These are phyloP conservation scores for Podaxis sp. DNA, from an alignment of 768 basidiomycete genomes.

Conservation along the genomic window DNA sequence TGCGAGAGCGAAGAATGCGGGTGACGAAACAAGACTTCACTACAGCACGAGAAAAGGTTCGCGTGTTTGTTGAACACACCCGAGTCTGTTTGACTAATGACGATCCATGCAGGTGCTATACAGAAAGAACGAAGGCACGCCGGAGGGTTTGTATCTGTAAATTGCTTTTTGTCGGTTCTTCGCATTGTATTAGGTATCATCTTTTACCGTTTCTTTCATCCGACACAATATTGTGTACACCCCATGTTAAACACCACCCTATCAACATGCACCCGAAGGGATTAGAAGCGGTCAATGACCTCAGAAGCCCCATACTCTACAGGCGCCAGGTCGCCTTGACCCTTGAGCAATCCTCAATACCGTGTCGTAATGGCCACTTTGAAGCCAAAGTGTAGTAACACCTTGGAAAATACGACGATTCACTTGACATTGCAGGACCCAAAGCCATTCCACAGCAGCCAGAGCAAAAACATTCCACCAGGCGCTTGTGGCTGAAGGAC, in stretches of 20 bases:
- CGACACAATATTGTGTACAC: not conserved
- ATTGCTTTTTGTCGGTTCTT: not conserved
- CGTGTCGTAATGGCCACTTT: too few relatives aligned
- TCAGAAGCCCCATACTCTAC: too few relatives aligned
- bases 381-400: too few relatives aligned
- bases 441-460: too few relatives aligned
- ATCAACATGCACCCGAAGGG: not conserved
- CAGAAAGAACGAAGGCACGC: conserved; percentile 87
- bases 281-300: not conserved
- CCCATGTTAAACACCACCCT: not conserved
- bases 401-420: too few relatives aligned
- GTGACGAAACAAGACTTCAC: conserved; percentile 92
- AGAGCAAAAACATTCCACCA: too few relatives aligned
- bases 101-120: conserved; percentile 62
- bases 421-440: too few relatives aligned
- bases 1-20: conserved; percentile 92
- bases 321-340: too few relatives aligned
- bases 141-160: not conserved
- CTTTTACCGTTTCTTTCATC: not conserved
- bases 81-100: conserved; percentile 8
- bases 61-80: not conserved
- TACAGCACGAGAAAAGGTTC: conserved; percentile 87
- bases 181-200: not conserved
- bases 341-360: too few relatives aligned
- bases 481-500: too few relatives aligned